Conservation (phyloP, 2,329 filamentous ascomycete species). For the Mollisia scopiformis region DNA sequence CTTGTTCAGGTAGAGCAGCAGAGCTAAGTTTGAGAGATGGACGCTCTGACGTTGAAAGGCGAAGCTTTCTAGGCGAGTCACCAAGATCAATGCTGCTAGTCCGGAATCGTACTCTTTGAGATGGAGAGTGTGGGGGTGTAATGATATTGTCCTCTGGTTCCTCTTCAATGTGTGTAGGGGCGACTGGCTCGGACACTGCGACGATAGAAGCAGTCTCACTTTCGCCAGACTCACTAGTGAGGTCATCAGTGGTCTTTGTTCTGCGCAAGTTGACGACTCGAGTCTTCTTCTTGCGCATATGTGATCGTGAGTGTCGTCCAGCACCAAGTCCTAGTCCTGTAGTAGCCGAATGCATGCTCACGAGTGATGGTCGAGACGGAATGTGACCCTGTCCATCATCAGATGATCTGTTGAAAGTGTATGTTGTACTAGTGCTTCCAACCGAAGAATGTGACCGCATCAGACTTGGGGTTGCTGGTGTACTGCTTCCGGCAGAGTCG, state of each 20-base stretch:
- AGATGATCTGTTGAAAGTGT: slow-evolving; percentile 76
- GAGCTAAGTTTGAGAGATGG: slow-evolving; percentile 19
- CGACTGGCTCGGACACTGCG: slow-evolving; percentile 63
- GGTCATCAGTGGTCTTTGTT: slow-evolving; percentile 50
- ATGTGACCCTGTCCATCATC: slow-evolving; percentile 54
- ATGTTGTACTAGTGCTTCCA: slow-evolving; percentile 59
- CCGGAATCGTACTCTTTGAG: slow-evolving; percentile 39
- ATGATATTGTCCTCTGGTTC: slow-evolving; percentile 60
- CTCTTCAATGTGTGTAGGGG: slow-evolving; percentile 59
- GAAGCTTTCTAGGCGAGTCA: slow-evolving; percentile 37
- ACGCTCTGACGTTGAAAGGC: slow-evolving; percentile 19
- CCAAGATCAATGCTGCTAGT: slow-evolving; percentile 39
- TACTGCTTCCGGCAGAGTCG: slow-evolving; percentile 49
- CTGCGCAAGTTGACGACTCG: slow-evolving; percentile 81
- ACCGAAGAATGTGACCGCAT: slow-evolving; percentile 66
- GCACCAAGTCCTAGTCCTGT: slow-evolving; percentile 67
- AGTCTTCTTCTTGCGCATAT: slow-evolving; percentile 79
- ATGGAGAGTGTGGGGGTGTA: slow-evolving; percentile 53
- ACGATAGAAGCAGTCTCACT: slow-evolving; percentile 53
- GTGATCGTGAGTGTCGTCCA: slow-evolving; percentile 59
- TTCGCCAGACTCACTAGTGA: slow-evolving; percentile 54
- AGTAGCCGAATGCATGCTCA: slow-evolving; percentile 62
- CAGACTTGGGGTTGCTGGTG: slow-evolving; percentile 50
- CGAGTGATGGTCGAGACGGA: slow-evolving; percentile 69
- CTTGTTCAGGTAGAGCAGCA: slow-evolving; percentile 23